These are phyloP conservation scores for Malania oleifera DNA, from an alignment of 164 flowering plant genomes.

Conservation along the genomic window DNA sequence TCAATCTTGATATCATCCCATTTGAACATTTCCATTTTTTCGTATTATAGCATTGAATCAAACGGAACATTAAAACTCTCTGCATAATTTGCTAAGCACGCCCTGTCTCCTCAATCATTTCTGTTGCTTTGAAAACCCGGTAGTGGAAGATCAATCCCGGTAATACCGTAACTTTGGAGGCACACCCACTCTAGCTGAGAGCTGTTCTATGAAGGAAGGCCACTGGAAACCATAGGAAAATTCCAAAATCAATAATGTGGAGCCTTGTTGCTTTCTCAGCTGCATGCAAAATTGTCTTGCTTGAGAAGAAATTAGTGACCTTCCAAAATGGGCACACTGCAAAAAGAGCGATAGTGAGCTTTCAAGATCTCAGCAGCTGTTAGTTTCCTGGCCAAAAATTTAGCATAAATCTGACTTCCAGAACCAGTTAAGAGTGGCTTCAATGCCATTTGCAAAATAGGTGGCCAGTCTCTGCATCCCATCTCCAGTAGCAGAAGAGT, in stretches of 20 bases:
- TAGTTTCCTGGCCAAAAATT: neutral
- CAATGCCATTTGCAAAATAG: constrained; percentile 27
- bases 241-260: constrained; percentile 27
- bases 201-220: constrained; percentile 26
- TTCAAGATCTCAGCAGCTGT: constrained; percentile 25
- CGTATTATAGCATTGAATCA: constrained; percentile 21
- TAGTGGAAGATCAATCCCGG: constrained; percentile 31
- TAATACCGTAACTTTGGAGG: constrained; percentile 29
- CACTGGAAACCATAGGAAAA: constrained; percentile 28
- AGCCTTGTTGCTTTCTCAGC: constrained; percentile 23
- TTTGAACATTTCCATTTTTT: constrained; percentile 20
- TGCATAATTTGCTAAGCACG: constrained; percentile 21
- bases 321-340: constrained; percentile 23
- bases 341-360: constrained; percentile 20
- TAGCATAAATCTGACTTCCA: constrained; percentile 14
- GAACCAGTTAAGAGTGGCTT: constrained; percentile 31
- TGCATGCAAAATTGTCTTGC: constrained; percentile 17
- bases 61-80: constrained; percentile 26
- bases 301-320: constrained; percentile 22
- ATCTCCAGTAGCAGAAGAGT: constrained; percentile 28
- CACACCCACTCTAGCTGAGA: constrained; percentile 24
- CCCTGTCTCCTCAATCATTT: constrained; percentile 28
- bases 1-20: constrained; percentile 21
- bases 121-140: constrained; percentile 28
- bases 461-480: constrained; percentile 29